Evolutionary conservation across 2,329 filamentous ascomycete species (phyloP), one percentile per base, ranked within the genome.

Genomic region (Allantophomopsis cytisporea): DNA sequence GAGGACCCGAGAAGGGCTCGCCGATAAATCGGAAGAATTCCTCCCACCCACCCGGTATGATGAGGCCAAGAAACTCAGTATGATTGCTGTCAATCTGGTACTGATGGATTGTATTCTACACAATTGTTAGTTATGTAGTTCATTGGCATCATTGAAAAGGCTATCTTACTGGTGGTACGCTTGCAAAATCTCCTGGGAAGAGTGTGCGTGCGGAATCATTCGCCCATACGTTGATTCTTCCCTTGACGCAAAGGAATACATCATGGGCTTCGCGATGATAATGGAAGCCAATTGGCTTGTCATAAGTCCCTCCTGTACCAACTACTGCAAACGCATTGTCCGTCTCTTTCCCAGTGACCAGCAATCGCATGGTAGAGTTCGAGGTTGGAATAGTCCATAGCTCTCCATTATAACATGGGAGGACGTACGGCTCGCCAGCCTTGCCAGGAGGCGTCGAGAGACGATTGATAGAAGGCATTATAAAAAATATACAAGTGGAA

Each of bases 21-120:
- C 63, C 63, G 7, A 76, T 63, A 49, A 71, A 68, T 37, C 71
- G 63, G 57, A 76, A 76, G 57, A 76, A 76, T 46, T 76, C 70
- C 20, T 73, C 59, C 72, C 71, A 76, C 48, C 71, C 70, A 5
- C 69, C 71, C 0, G 71, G 71, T 0, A 68, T 67, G 20, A 76
- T 66, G 3, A 76, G 53, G 12, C 71, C 69, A 2, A 69, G 54
- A 15, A 64, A 63, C 44, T 76, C 72, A 2, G 69, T 69, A 44
- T 74, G 67, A 0, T 67, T 61, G 1, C 69, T 69, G 1, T 71
- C 55, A 18, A 71, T 57, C 40, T 73, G 65, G 4, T 71, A 71
- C 46, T 73, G 71, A 49, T 76, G 72, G 35, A 75, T 58, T 7
- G 67, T 57, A 44, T 56, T 63, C 64, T 70, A 31, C 2, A 11